Evolutionary conservation across 2,329 filamentous ascomycete genomes (phyloP).

Genomic region (Reticulascus tulasneorum): DNA sequence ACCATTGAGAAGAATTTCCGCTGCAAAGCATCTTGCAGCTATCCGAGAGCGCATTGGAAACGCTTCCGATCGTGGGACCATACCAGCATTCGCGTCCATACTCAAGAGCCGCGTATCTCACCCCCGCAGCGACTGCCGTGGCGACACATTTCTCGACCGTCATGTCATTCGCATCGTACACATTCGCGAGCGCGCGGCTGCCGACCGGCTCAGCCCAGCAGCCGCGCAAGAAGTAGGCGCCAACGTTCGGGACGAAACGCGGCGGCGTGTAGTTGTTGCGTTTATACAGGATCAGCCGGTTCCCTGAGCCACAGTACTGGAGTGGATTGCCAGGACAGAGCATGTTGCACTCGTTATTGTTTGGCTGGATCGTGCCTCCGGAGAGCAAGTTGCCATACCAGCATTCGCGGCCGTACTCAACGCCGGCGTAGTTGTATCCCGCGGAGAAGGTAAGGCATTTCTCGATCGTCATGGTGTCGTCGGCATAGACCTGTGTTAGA

Average conservation of each 20-base stretch:
- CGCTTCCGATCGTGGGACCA: too few relatives aligned
- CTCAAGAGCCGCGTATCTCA: slow-evolving; percentile 15
- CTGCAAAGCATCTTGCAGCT: too few relatives aligned
- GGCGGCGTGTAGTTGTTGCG: too few relatives aligned
- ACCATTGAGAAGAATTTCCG: too few relatives aligned
- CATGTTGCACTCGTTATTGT: slow-evolving; percentile 32
- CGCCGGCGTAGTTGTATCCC: slow-evolving; percentile 14
- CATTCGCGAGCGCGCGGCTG: too few relatives aligned
- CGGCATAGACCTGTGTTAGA: slow-evolving; percentile 25
- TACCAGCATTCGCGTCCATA: slow-evolving; percentile 19
- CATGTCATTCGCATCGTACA: slow-evolving; percentile 21
- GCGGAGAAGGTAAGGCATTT: slow-evolving; percentile 14
- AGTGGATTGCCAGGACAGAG: slow-evolving; percentile 28
- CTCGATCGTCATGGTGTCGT: slow-evolving; percentile 17
- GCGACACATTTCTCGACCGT: slow-evolving; percentile 14
- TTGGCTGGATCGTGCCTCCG: slow-evolving; percentile 33
- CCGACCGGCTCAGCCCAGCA: too few relatives aligned
- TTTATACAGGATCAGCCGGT: slow-evolving; percentile 33
- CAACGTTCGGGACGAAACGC: too few relatives aligned
- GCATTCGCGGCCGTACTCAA: slow-evolving; percentile 18
- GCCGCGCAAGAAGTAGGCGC: too few relatives aligned
- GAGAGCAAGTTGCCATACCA: slow-evolving; percentile 22
- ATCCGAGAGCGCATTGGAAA: too few relatives aligned
- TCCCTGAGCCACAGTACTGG: slow-evolving; percentile 34
- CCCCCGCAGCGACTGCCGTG: slow-evolving; percentile 14